These are phyloP conservation scores for Boletus bicolor DNA, from an alignment of 768 basidiomycete genomes.

Conservation along the genomic window DNA sequence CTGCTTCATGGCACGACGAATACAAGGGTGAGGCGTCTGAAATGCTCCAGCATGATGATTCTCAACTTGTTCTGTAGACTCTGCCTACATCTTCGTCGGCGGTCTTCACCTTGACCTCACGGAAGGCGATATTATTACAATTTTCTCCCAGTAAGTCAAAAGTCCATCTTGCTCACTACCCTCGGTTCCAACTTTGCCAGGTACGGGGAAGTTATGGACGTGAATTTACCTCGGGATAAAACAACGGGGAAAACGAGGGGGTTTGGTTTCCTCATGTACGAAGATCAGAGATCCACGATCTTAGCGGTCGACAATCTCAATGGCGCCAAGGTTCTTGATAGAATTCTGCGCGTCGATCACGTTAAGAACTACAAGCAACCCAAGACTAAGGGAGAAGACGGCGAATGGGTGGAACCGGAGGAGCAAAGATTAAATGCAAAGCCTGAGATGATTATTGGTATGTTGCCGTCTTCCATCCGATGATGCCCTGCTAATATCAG, in stretches of 20 bases:
- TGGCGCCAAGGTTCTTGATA: constrained; percentile 83
- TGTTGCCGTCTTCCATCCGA: constrained; percentile 14
- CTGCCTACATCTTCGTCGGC: constrained; percentile 92
- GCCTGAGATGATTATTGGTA: constrained; percentile 68
- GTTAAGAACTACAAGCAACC: constrained; percentile 91
- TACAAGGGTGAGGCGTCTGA: constrained; percentile 60
- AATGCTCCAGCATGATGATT: neutral
- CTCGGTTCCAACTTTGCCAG: constrained; percentile 38
- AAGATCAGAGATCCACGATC: constrained; percentile 94
- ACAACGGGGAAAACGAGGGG: constrained; percentile 87
- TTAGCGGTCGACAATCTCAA: constrained; percentile 99
- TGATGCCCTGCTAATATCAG: constrained; percentile 1
- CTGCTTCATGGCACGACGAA: constrained; percentile 92
- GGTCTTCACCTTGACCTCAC: constrained; percentile 87
- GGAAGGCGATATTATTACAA: constrained; percentile 95
- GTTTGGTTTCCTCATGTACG: constrained; percentile 98
- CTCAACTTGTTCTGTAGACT: constrained; percentile 49
- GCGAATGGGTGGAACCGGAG: constrained; percentile 83
- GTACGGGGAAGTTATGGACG: constrained; percentile 94
- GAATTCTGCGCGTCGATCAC: constrained; percentile 88
- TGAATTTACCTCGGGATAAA: constrained; percentile 94
- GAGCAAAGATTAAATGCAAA: constrained; percentile 85
- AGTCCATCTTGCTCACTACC: neutral
- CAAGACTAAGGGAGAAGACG: constrained; percentile 71
- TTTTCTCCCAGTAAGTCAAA: constrained; percentile 88